phyloP scores from a whole-genome alignment of 129 eudicot genomes.

The Escallonia rubra region DNA sequence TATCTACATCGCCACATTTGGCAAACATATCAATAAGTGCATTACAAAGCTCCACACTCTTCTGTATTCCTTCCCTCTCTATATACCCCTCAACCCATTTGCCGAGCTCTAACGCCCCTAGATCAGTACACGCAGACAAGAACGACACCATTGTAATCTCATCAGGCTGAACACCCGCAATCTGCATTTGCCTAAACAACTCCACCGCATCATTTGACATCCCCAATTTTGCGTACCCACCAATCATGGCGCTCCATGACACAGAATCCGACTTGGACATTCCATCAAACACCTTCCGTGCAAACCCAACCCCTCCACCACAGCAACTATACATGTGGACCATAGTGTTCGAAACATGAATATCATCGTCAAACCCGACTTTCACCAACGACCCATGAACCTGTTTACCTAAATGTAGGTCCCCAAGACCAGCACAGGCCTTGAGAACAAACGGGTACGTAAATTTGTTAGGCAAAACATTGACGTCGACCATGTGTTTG shows the following conservation, averaged over 20 bases:
- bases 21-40: conserved; percentile 83
- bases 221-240: conserved; percentile 61
- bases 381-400: conserved; percentile 60
- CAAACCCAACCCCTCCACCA: conserved; percentile 37
- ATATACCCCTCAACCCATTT: conserved; percentile 64
- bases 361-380: conserved; percentile 55
- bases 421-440: conserved; percentile 72
- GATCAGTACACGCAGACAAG: conserved; percentile 66
- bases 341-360: conserved; percentile 65
- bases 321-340: conserved; percentile 68
- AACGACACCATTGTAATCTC: conserved; percentile 68
- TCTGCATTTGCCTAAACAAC: conserved; percentile 75
- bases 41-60: conserved; percentile 51
- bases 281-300: conserved; percentile 55
- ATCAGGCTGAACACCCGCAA: conserved; percentile 44
- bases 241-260: conserved; percentile 78
- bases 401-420: conserved; percentile 37
- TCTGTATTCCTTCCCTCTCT: conserved; percentile 41
- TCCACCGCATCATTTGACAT: conserved; percentile 48
- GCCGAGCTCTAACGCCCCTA: conserved; percentile 75
- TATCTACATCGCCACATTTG: conserved; percentile 70
- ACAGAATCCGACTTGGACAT: conserved; percentile 49
- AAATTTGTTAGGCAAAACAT: conserved; percentile 61
- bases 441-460: conserved; percentile 83
- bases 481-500: conserved; percentile 34